Evolutionary conservation across 2,329 filamentous ascomycete species (phyloP), one percentile per base, ranked within the genome.

Genomic region (Diaporthe humulicola): DNA sequence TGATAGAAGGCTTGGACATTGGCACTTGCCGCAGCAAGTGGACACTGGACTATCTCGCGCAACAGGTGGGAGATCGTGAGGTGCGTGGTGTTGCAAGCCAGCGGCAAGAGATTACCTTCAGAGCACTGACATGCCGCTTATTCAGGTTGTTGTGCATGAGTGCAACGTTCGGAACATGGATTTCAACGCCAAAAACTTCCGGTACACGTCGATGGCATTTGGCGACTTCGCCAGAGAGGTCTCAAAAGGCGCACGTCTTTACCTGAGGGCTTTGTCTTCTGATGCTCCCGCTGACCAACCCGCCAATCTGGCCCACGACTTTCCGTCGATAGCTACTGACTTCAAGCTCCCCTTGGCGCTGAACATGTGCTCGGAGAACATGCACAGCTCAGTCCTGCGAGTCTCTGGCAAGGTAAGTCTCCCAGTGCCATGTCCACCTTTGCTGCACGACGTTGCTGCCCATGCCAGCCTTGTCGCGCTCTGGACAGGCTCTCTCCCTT

Each of bases 141-240:
- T 70, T 2, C 40, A 94, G 89, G 89, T 97, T 19, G 87, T 95
- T 15, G 90, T 97, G 6, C 95, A 98, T 79, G 90, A 94, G 77
- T 91, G 93, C 28, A 83, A 87, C 9, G 88, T 86, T 6, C 86
- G 90, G 40, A 89, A 89, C 60, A 95, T 98, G 93, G 93, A 94
- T 78, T 98, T 98, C 80, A 92, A 92, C 74, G 86, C 88, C 60
- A 98, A 97, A 83, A 97, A 98, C 82, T 98, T 98, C 81, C 84
- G 86, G 50, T 98, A 98, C 81, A 86, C 89, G 12, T 94, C 91
- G 5, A 92, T 92, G 76, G 80, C 85, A 3, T 95, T 98, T 78
- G 89, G 87, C 1, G 84, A 88, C 0, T 95, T 98, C 81, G 86
- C 96, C 69, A 82, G 89, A 45, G 88, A 89, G 69, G 89, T 92